Evolutionary conservation across 2,329 filamentous ascomycete species (phyloP).

Genomic region (Pseudocercospora fijiensis): DNA sequence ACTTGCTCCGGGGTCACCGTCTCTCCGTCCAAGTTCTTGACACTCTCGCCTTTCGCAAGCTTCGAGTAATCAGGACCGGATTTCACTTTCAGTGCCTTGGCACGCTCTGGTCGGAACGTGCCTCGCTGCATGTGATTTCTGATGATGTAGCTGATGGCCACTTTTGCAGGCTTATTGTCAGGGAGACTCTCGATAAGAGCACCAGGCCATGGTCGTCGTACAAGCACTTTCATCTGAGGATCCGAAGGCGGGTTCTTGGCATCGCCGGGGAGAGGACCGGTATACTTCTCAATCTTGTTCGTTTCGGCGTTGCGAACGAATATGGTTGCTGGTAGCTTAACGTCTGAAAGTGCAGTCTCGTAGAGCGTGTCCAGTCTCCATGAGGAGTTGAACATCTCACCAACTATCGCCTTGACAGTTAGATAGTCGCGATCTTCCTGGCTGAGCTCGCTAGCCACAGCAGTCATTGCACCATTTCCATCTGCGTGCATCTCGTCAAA

Average conservation of each 20-base stretch:
- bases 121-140: slow-evolving; percentile 74
- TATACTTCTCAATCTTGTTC: slow-evolving; percentile 67
- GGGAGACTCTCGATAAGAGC: slow-evolving; percentile 66
- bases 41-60: slow-evolving; percentile 63
- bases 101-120: slow-evolving; percentile 70
- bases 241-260: slow-evolving; percentile 42
- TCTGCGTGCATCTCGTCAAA: slow-evolving; percentile 37
- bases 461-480: slow-evolving; percentile 30
- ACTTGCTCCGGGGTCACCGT: slow-evolving; percentile 85
- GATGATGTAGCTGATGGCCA: slow-evolving; percentile 82
- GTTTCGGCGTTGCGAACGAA: slow-evolving; percentile 64
- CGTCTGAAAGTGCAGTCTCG: slow-evolving; percentile 64
- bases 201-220: slow-evolving; percentile 77
- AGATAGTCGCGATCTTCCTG: slow-evolving; percentile 39
- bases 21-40: slow-evolving; percentile 63
- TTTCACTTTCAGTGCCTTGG: slow-evolving; percentile 63
- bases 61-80: slow-evolving; percentile 58
- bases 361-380: slow-evolving; percentile 71
- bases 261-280: slow-evolving; percentile 62
- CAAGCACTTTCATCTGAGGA: slow-evolving; percentile 68
- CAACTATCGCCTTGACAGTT: slow-evolving; percentile 61
- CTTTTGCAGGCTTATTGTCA: slow-evolving; percentile 61
- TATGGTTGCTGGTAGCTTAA: slow-evolving; percentile 66
- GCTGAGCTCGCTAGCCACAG: slow-evolving; percentile 46
- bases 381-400: slow-evolving; percentile 73